A percentile compares a stretch with the other conserved stretches of the same genome.
phyloP scores from a whole-genome alignment of 2,329 filamentous ascomycete genomes.

The Calonectria ilicicola region DNA sequence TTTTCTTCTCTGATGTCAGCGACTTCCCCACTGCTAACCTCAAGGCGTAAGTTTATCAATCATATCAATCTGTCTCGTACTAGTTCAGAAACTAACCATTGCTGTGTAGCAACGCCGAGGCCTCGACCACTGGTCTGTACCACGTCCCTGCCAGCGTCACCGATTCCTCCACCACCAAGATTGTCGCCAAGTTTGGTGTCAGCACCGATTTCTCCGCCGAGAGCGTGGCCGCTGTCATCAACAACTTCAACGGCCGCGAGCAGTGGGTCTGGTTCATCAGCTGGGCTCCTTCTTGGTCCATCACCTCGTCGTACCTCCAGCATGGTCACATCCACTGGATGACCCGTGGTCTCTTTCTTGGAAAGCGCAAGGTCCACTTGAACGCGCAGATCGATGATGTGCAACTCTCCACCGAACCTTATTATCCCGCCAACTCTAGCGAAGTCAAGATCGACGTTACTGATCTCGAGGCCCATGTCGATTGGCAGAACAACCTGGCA shows the following conservation, averaged over 20 bases:
- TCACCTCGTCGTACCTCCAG: constrained; percentile 31
- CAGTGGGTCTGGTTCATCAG: constrained; percentile 37
- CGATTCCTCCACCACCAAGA: constrained; percentile 20
- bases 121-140: constrained; percentile 31
- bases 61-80: not conserved
- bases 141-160: constrained; percentile 31
- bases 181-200: constrained; percentile 32
- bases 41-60: constrained; percentile 14
- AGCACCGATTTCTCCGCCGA: constrained; percentile 20
- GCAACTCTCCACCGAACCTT: constrained; percentile 28
- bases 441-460: constrained; percentile 31
- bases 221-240: constrained; percentile 32
- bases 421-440: constrained; percentile 18
- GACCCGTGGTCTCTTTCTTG: constrained; percentile 32
- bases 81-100: not conserved
- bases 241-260: constrained; percentile 32
- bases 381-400: constrained; percentile 30
- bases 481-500: constrained; percentile 31
- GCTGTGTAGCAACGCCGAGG: constrained; percentile 14
- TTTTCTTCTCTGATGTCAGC: constrained; percentile 25
- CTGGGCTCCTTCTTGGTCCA: constrained; percentile 34
- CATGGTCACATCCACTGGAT: constrained; percentile 35
- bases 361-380: constrained; percentile 33
- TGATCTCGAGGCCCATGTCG: constrained; percentile 29
- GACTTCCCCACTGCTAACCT: constrained; percentile 29